These are phyloP conservation scores for Echria macrotheca DNA, from an alignment of 495 filamentous ascomycete species.

Conservation along the genomic window DNA sequence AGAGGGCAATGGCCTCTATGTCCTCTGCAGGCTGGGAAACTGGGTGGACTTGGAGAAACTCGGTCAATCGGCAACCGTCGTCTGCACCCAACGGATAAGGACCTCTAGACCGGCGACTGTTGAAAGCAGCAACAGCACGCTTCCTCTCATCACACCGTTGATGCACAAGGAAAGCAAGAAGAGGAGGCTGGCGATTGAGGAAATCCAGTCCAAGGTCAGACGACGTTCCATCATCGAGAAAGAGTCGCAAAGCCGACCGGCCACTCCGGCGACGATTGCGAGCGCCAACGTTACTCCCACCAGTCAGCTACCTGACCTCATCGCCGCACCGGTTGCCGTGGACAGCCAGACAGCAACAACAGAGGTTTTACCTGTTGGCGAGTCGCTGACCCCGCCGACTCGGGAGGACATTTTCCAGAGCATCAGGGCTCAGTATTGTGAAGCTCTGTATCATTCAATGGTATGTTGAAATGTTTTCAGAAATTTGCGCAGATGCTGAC, in stretches of 20 bases:
- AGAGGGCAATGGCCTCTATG: slow-evolving; percentile 61
- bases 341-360: too few relatives aligned
- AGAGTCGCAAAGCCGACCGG: slow-evolving; percentile 13
- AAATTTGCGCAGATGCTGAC: slow-evolving; percentile 19
- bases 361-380: too few relatives aligned
- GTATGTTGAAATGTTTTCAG: slow-evolving; percentile 33
- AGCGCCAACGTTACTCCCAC: too few relatives aligned
- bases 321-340: too few relatives aligned
- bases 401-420: slow-evolving; percentile 62
- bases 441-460: slow-evolving; percentile 87
- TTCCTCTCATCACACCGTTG: slow-evolving; percentile 30
- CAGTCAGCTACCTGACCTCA: too few relatives aligned
- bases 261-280: background rate
- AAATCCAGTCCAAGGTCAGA: slow-evolving; percentile 37
- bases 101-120: slow-evolving; percentile 8
- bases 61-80: slow-evolving; percentile 35
- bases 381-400: too few relatives aligned
- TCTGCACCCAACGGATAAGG: slow-evolving; percentile 26
- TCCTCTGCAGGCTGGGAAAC: slow-evolving; percentile 60
- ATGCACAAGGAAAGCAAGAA: slow-evolving; percentile 43
- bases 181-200: slow-evolving; percentile 47
- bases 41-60: slow-evolving; percentile 56
- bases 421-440: slow-evolving; percentile 72
- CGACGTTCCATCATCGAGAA: slow-evolving; percentile 28
- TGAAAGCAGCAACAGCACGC: slow-evolving; percentile 6